Evolutionary conservation across 139 green algal species (phyloP).

Genomic region (Chlamydomonas schloesseri): DNA sequence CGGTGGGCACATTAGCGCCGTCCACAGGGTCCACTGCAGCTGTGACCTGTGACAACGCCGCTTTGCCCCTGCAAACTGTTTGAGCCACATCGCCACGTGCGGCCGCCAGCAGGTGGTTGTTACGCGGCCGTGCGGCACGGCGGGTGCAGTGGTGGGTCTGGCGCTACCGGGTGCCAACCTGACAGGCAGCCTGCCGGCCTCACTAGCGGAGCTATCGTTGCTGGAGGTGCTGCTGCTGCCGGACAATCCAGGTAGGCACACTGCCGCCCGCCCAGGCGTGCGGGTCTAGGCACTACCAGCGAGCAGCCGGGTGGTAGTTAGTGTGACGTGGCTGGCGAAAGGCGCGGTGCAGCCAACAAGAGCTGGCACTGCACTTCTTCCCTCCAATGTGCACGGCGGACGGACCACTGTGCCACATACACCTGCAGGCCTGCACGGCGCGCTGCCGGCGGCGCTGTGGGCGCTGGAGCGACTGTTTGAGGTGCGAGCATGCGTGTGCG

Average conservation of each 20-base stretch:
- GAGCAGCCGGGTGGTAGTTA: not conserved
- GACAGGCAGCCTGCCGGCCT: not conserved
- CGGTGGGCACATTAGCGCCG: too few relatives aligned
- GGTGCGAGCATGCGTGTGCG: not conserved
- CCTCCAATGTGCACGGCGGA: too few relatives aligned
- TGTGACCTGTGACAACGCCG: too few relatives aligned
- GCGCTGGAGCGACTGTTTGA: not conserved
- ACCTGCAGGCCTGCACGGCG: not conserved
- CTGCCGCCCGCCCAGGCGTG: too few relatives aligned
- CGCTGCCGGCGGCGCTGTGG: constrained; percentile 1
- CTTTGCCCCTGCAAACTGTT: too few relatives aligned
- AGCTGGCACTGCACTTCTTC: too few relatives aligned
- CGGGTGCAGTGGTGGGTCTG: not conserved
- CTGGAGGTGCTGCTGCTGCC: constrained; percentile 12
- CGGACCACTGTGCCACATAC: too few relatives aligned
- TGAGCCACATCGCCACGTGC: too few relatives aligned
- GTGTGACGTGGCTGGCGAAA: not conserved
- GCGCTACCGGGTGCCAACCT: not conserved
- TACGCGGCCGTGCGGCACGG: not conserved
- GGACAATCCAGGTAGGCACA: constrained; percentile 22
- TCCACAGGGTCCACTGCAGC: too few relatives aligned
- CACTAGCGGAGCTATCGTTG: not conserved
- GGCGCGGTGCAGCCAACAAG: too few relatives aligned
- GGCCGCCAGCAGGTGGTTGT: not conserved
- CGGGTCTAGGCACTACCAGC: too few relatives aligned